Evolutionary conservation across 2,329 filamentous ascomycete genomes (phyloP).

Genomic region (Penicillium sp.): DNA sequence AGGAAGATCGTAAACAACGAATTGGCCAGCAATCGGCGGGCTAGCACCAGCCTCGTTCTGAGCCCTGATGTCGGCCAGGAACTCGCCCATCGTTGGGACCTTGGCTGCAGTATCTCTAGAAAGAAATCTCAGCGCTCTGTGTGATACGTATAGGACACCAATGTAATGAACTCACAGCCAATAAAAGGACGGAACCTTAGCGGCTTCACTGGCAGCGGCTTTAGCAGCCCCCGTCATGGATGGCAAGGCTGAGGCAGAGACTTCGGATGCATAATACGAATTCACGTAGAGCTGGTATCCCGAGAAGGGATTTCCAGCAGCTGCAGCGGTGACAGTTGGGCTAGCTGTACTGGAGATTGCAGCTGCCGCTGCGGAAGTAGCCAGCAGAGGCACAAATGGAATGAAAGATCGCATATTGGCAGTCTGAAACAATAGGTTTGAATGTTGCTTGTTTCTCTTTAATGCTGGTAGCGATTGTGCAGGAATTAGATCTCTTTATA

Average conservation of each 20-base stretch:
- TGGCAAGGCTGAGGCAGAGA: slow-evolving; percentile 58
- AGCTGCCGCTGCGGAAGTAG: slow-evolving; percentile 19
- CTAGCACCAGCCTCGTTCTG: slow-evolving; percentile 50
- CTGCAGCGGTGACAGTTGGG: slow-evolving; percentile 28
- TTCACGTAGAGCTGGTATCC: slow-evolving; percentile 53
- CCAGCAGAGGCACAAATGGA: slow-evolving; percentile 17
- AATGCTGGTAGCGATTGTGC: not conserved
- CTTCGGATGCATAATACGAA: slow-evolving; percentile 53
- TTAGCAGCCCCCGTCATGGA: slow-evolving; percentile 57
- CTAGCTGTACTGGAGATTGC: slow-evolving; percentile 18
- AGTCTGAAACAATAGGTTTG: not conserved
- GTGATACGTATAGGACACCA: fast-evolving
- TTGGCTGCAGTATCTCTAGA: slow-evolving; percentile 48
- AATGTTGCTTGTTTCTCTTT: not conserved
- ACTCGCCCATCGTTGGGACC: slow-evolving; percentile 49
- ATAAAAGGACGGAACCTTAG: slow-evolving; percentile 51
- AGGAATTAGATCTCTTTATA: not conserved
- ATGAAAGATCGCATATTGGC: slow-evolving; percentile 21
- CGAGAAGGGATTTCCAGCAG: slow-evolving; percentile 52
- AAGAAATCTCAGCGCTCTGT: not conserved
- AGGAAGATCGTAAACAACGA: slow-evolving; percentile 63
- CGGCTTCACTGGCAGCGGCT: slow-evolving; percentile 49
- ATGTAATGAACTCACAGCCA: slow-evolving; percentile 47
- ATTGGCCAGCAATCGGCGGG: slow-evolving; percentile 47
- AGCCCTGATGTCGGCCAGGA: slow-evolving; percentile 47